Base-by-base conservation (phyloP, 805 yeast genomes). In the Sugiyamaella smithiae region DNA sequence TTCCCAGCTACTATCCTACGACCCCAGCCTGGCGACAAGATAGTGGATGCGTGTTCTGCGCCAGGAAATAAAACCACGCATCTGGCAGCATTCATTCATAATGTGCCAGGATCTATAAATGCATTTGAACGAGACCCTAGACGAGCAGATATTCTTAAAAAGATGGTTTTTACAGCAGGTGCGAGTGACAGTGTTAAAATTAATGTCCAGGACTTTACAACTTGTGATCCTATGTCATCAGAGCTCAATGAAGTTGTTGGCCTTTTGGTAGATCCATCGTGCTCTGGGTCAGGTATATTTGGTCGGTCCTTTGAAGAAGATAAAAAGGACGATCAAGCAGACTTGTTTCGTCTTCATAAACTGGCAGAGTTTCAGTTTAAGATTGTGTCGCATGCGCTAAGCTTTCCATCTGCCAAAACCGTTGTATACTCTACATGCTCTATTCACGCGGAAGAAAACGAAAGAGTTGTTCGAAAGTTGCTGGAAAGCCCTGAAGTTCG, bases 1-100 rank as follows among this genome's bases (percentile, higher is more conserved):
- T 89, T 93, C 62, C 99, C 99, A 0, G 97, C 95, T 0, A 81
- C 80, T 52, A 89, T 93, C 23, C 67, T 93, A 42, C 73, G 78
- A 53, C 87, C 91, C 0, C 48, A 63, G 0, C 72, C 78, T 3
- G 84, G 82, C 40, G 83, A 77, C 50, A 67, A 73, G 20, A 80
- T 89, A 8, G 85, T 93, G 40, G 99, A 93, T 68, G 85, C 97
- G 1, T 90, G 97, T 69, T 90, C 98, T 2, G 99, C 99, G 0
- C 99, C 99, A 3, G 99, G 99, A 4, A 93, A 93, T 67, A 95
- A 93, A 65, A 93, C 99, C 0, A 88, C 97, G 0, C 98, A 91
- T 67, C 69, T 84, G 19, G 96, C 97, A 0, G 80, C 93, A 0
- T 71, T 78, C 44, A 66, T 88, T 19, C 56, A 61, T 2, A 67